Evolutionary conservation across 306 rosid species (phyloP).

Genomic region (Fragaria vesca): DNA sequence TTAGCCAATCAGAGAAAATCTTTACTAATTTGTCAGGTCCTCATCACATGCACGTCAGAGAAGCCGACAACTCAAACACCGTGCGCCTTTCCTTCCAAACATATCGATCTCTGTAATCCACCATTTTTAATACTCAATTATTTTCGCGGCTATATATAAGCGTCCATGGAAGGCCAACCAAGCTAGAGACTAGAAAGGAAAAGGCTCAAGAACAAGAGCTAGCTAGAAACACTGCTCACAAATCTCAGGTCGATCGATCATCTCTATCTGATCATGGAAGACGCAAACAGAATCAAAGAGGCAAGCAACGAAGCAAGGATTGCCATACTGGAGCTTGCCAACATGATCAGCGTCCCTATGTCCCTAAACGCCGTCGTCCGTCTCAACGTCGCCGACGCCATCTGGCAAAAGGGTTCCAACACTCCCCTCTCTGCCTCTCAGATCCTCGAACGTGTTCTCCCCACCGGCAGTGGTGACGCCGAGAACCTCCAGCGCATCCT

Average conservation of each 20-base stretch:
- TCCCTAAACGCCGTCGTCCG: conserved; percentile 85
- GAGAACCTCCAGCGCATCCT: conserved; percentile 86
- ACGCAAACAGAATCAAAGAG: conserved; percentile 25
- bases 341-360: conserved; percentile 98
- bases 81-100: neutral
- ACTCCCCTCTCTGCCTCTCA: conserved; percentile 59
- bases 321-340: conserved; percentile 66
- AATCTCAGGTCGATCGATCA: neutral
- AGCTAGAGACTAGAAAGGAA: neutral
- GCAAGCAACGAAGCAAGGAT: conserved; percentile 54
- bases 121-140: neutral
- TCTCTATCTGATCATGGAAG: conserved; percentile 19
- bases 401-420: conserved; percentile 79
- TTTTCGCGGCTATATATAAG: neutral
- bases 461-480: conserved; percentile 55
- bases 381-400: conserved; percentile 80
- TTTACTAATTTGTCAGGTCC: neutral
- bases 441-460: conserved; percentile 53
- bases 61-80: neutral
- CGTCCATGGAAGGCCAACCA: neutral
- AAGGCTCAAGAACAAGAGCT: neutral
- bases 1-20: neutral
- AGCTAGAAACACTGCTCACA: neutral
- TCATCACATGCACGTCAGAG: neutral
- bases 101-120: neutral